These are phyloP conservation scores for Saksenaea vasiformis DNA, from an alignment of 371 early-diverging fungal genomes.

Conservation along the genomic window DNA sequence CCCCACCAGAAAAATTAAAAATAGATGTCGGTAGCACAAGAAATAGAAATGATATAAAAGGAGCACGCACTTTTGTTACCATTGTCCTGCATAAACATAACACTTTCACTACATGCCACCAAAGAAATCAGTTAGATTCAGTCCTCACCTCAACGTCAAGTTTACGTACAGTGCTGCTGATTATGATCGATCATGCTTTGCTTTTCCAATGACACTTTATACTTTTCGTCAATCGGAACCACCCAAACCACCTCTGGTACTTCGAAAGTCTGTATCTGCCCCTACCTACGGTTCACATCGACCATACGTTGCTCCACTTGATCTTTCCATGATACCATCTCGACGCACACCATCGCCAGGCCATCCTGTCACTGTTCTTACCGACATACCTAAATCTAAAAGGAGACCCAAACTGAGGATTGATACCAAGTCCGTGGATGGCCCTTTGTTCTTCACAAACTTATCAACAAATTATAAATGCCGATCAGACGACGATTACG, in stretches of 20 bases:
- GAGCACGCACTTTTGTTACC: no score
- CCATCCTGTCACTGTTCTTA: not conserved
- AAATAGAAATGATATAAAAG: not conserved
- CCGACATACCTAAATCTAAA: conserved; percentile 2
- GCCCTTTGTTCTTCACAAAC: conserved; percentile 31
- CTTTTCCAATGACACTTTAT: conserved; percentile 10
- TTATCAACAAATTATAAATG: conserved; percentile 34
- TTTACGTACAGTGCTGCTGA: conserved; percentile 32
- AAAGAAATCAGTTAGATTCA: conserved; percentile 23
- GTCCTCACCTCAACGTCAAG: conserved; percentile 13
- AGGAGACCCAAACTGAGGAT: conserved; percentile 21
- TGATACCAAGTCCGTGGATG: conserved; percentile 24
- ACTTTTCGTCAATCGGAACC: conserved; percentile 15
- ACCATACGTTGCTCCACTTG: conserved; percentile 25
- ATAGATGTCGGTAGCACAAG: not conserved
- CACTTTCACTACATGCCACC: not conserved
- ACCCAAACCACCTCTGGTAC: not conserved
- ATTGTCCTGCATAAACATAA: not conserved
- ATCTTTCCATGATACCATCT: conserved; percentile 28
- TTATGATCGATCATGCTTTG: conserved; percentile 32
- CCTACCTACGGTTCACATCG: conserved; percentile 2
- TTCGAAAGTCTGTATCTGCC: not conserved
- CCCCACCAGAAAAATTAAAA: not conserved
- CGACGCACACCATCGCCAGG: conserved; percentile 23
- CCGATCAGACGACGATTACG: conserved; percentile 23